Evolutionary conservation across 2,329 filamentous ascomycete species (phyloP).

Genomic region (Exophiala alcalophila): DNA sequence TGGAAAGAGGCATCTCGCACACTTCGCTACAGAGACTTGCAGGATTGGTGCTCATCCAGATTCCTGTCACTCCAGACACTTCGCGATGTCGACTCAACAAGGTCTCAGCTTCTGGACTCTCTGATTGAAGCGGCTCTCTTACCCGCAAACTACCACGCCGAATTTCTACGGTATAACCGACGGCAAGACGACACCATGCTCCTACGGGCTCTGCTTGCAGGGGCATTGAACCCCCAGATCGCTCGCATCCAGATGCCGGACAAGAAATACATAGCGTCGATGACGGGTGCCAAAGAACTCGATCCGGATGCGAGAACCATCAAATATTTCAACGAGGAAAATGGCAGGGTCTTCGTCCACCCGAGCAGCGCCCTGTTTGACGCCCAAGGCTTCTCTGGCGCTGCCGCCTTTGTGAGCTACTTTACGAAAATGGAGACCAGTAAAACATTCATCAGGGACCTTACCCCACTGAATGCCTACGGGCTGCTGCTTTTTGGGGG

Average conservation of each 20-base stretch:
- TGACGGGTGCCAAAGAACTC: constrained; percentile 85
- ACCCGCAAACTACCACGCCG: constrained; percentile 51
- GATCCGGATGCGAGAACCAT: constrained; percentile 91
- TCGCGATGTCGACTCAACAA: constrained; percentile 81
- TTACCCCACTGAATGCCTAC: constrained; percentile 92
- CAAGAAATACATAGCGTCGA: constrained; percentile 86
- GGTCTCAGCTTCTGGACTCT: constrained; percentile 79
- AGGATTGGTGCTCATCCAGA: constrained; percentile 77
- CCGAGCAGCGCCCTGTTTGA: constrained; percentile 87
- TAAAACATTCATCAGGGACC: constrained; percentile 86
- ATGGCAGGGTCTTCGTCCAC: constrained; percentile 87
- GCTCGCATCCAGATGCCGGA: constrained; percentile 90
- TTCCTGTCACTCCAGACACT: constrained; percentile 82
- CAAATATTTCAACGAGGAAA: constrained; percentile 85
- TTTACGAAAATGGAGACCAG: constrained; percentile 88
- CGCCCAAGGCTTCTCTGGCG: constrained; percentile 74
- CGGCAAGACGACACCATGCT: constrained; percentile 43
- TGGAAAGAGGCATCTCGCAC: constrained; percentile 68
- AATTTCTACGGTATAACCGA: constrained; percentile 41
- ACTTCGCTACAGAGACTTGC: constrained; percentile 60
- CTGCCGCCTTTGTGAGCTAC: constrained; percentile 78
- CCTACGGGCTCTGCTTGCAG: constrained; percentile 67
- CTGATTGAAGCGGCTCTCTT: constrained; percentile 84
- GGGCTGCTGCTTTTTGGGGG: constrained; percentile 85
- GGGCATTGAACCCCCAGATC: constrained; percentile 78